Conservation (phyloP, 768 basidiomycete genomes). For the Lactarius sp. region DNA sequence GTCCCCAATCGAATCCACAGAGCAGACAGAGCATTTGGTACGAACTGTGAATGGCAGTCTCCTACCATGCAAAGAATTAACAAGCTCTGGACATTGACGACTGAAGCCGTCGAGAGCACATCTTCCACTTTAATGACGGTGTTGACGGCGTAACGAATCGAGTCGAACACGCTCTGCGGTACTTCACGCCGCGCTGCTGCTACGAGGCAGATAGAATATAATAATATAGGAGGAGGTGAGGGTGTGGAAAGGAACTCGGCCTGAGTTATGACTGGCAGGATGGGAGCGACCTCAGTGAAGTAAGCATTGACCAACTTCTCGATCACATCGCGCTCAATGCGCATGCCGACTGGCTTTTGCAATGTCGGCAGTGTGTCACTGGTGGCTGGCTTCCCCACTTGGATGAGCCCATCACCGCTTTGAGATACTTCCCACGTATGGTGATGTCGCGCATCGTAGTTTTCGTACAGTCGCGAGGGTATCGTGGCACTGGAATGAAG, state of each 20-base stretch:
- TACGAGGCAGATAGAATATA: constrained; percentile 93
- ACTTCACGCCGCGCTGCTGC: constrained; percentile 83
- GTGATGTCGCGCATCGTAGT: constrained; percentile 82
- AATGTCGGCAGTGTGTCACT: constrained; percentile 52
- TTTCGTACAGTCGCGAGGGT: constrained; percentile 79
- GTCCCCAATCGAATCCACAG: constrained; percentile 83
- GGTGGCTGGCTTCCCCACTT: constrained; percentile 58
- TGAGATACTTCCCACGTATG: constrained; percentile 84
- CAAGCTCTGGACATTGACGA: constrained; percentile 84
- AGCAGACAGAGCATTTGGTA: constrained; percentile 80
- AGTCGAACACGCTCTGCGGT: constrained; percentile 82
- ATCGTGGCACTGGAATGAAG: constrained; percentile 87
- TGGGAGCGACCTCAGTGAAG: constrained; percentile 83
- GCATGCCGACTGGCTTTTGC: constrained; percentile 63
- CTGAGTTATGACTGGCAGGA: constrained; percentile 84
- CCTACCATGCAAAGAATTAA: constrained; percentile 83
- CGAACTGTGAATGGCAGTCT: constrained; percentile 87
- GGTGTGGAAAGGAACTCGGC: constrained; percentile 77
- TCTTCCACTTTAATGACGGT: constrained; percentile 84
- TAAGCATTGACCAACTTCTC: constrained; percentile 87
- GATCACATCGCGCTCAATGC: constrained; percentile 71
- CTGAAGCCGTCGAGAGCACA: constrained; percentile 79
- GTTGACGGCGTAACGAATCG: constrained; percentile 84
- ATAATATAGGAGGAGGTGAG: constrained; percentile 71
- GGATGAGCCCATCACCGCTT: constrained; percentile 83